These are phyloP conservation scores for Lecanicillium sp. DNA, from an alignment of 2,329 filamentous ascomycete species.

Conservation along the genomic window DNA sequence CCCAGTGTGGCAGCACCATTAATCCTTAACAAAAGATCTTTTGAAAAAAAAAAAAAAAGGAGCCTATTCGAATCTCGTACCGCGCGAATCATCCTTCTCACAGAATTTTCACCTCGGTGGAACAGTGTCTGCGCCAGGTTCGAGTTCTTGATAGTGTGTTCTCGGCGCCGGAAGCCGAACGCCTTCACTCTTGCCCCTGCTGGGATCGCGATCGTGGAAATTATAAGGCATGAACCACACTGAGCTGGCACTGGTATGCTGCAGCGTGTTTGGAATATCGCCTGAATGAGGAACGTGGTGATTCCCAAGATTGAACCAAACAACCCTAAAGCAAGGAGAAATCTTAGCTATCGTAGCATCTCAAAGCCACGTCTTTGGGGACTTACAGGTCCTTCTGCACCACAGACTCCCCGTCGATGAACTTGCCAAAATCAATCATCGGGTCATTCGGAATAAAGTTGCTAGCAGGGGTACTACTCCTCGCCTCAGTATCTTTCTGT, in stretches of 20 bases:
- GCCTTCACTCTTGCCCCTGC: neutral
- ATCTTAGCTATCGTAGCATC: slow-evolving; percentile 26
- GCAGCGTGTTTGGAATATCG: slow-evolving; percentile 39
- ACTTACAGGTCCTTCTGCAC: slow-evolving; percentile 24
- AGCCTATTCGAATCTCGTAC: too few species aligned
- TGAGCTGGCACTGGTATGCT: slow-evolving; percentile 17
- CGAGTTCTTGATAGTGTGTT: neutral
- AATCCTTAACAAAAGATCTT: too few species aligned
- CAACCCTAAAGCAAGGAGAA: slow-evolving; percentile 20
- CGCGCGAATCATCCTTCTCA: too few species aligned
- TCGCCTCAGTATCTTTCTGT: slow-evolving; percentile 2
- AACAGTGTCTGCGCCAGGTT: too few species aligned
- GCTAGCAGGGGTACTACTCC: slow-evolving; percentile 1
- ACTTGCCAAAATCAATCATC: slow-evolving; percentile 40
- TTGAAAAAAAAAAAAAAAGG: too few species aligned
- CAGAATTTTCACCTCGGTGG: too few species aligned
- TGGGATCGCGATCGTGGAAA: slow-evolving; percentile 4
- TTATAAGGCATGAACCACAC: slow-evolving; percentile 12
- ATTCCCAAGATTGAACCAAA: slow-evolving; percentile 48
- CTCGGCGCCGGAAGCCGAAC: neutral
- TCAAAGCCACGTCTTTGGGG: slow-evolving; percentile 23
- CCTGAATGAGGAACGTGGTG: slow-evolving; percentile 47
- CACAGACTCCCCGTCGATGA: slow-evolving; percentile 32
- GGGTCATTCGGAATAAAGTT: slow-evolving; percentile 27
- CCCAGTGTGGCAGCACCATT: too few species aligned